Evolutionary conservation across 805 yeast genomes (phyloP).

Genomic region (Ogataea dorogensis): DNA sequence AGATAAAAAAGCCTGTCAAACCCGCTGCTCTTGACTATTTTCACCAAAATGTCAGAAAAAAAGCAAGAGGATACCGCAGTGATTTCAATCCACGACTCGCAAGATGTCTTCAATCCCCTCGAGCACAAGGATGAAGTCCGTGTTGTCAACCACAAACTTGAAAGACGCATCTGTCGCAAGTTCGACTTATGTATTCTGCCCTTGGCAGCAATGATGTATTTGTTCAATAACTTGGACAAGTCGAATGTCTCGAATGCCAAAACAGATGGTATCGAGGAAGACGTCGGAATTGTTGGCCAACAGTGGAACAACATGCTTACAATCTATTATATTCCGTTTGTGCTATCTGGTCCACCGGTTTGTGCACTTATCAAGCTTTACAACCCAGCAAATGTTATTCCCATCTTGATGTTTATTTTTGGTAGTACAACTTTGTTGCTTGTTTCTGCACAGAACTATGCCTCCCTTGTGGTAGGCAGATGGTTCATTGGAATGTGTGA

Average conservation of each 20-base stretch:
- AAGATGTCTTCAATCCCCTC: background rate
- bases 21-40: too few species aligned
- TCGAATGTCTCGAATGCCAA: conserved; percentile 51
- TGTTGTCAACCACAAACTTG: conserved; percentile 16
- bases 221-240: conserved; percentile 47
- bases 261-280: conserved; percentile 43
- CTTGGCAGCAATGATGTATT: conserved; percentile 43
- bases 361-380: conserved; percentile 39
- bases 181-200: conserved; percentile 45
- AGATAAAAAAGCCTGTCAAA: too few species aligned
- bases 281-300: conserved; percentile 39
- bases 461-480: conserved; percentile 33
- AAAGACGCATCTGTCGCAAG: conserved; percentile 37
- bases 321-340: conserved; percentile 46
- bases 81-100: too few species aligned
- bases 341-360: conserved; percentile 44
- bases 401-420: conserved; percentile 43
- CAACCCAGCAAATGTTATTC: conserved; percentile 44
- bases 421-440: conserved; percentile 42
- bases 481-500: conserved; percentile 39
- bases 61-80: too few species aligned
- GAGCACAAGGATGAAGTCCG: conserved; percentile 2
- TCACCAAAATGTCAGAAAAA: background rate
- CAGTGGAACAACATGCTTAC: conserved; percentile 47
- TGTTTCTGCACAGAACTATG: conserved; percentile 41